A percentile compares a stretch with the other conserved stretches of the same genome.
Conservation (phyloP, 352 stramenopile genomes). For the Peronospora belbahrii region DNA sequence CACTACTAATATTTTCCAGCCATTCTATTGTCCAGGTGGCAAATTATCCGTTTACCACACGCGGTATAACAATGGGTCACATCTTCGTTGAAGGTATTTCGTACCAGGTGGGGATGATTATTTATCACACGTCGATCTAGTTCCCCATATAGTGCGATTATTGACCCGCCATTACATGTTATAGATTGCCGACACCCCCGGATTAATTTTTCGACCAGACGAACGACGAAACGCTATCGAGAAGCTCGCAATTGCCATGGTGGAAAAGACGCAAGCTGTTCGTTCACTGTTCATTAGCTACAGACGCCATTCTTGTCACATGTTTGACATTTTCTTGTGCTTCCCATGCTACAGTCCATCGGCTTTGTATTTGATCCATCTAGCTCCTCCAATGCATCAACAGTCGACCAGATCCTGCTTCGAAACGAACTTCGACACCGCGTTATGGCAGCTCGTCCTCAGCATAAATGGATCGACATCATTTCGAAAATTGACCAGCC, state of each 20-base stretch:
- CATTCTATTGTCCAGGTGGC: constrained; percentile 41
- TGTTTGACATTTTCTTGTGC: constrained; percentile 2
- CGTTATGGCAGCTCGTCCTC: constrained; percentile 28
- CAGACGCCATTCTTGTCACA: background rate
- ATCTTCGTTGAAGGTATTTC: constrained; percentile 78
- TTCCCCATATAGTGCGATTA: constrained; percentile 1
- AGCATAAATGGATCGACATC: constrained; percentile 78
- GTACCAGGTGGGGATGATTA: constrained; percentile 80
- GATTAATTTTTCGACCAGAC: constrained; percentile 58
- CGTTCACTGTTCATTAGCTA: constrained; percentile 1
- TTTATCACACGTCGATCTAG: background rate
- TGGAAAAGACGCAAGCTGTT: constrained; percentile 69
- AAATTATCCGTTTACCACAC: constrained; percentile 85
- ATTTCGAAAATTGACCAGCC: constrained; percentile 79
- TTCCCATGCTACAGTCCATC: constrained; percentile 41
- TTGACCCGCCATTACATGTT: background rate
- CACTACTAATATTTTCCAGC: background rate
- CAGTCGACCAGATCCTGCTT: constrained; percentile 55
- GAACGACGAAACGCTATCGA: constrained; percentile 65
- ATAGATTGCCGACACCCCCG: constrained; percentile 77
- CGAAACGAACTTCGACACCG: constrained; percentile 62
- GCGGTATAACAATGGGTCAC: constrained; percentile 83
- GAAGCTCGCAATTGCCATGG: constrained; percentile 63
- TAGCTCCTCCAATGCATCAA: constrained; percentile 48
- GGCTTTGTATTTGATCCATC: constrained; percentile 84